Percentiles rank a stretch among this genome's conserved stretches.
These are phyloP conservation scores for Rhodomyrtus psidioides DNA, from an alignment of 441 rosid species.

Conservation along the genomic window DNA sequence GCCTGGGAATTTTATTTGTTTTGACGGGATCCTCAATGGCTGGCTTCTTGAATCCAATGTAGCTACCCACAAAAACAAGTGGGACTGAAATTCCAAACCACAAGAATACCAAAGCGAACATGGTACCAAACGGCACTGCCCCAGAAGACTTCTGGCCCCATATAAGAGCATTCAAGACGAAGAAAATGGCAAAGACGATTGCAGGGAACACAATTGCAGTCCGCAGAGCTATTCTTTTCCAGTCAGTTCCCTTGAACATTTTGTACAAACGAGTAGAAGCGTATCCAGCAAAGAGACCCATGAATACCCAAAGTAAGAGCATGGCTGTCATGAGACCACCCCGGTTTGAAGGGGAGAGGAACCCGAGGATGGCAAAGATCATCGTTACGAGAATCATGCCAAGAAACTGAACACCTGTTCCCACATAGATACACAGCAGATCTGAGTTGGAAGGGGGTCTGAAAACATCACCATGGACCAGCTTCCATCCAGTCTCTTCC, in stretches of 20 bases:
- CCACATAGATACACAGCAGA: slow-evolving; percentile 54
- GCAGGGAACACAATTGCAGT: slow-evolving; percentile 61
- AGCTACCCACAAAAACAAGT: slow-evolving; percentile 48
- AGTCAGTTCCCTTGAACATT: slow-evolving; percentile 54
- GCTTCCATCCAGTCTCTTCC: slow-evolving; percentile 96
- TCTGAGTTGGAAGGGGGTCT: slow-evolving; percentile 52
- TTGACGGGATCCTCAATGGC: slow-evolving; percentile 56
- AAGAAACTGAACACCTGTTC: slow-evolving; percentile 58
- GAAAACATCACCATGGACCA: slow-evolving; percentile 88
- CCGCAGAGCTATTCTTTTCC: slow-evolving; percentile 53
- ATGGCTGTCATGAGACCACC: slow-evolving; percentile 69
- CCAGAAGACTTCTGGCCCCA: slow-evolving; percentile 73
- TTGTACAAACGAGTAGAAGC: slow-evolving; percentile 52
- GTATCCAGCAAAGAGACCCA: slow-evolving; percentile 64
- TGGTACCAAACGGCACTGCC: slow-evolving; percentile 66
- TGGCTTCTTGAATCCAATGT: slow-evolving; percentile 51
- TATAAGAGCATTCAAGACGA: slow-evolving; percentile 45
- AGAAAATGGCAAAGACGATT: slow-evolving; percentile 45
- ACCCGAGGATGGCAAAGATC: slow-evolving; percentile 56
- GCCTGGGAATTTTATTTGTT: slow-evolving; percentile 63
- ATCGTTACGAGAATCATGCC: slow-evolving; percentile 60
- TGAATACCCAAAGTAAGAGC: slow-evolving; percentile 63
- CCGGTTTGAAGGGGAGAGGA: slow-evolving; percentile 57
- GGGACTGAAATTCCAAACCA: slow-evolving; percentile 71
- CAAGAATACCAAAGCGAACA: slow-evolving; percentile 52